Base-by-base conservation (phyloP, 306 rosid genomes). In the Crotalaria pallida region DNA sequence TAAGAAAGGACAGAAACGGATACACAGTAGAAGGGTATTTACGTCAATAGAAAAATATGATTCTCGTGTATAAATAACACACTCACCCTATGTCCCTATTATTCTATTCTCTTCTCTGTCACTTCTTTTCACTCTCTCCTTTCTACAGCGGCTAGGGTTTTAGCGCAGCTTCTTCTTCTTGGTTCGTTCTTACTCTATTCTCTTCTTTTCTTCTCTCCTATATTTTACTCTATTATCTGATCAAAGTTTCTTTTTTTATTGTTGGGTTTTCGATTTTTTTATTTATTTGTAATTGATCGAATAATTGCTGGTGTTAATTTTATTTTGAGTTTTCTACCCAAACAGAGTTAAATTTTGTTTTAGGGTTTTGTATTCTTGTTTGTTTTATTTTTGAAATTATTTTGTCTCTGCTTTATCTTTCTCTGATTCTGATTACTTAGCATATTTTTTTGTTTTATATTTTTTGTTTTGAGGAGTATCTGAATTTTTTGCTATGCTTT, bases 61-160 rank as follows among this genome's bases (percentile, higher is more conserved):
- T 33, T 9, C 3, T 11, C 10, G 0, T 47, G 21, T 75, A 24
- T 31, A 67, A n/a, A n/a, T 19, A 75, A 31, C 2, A 49, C 74
- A 53, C 29, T 22, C 2, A 49, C 74, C 62, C 29, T 22, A 52
- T 6, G 11, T 57, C 55, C 62, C 59, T 26, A n/a, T 17, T 4
- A 26, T 0, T 15, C n/a, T n/a, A n/a, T n/a, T n/a, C n/a, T n/a
- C n/a, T n/a, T n/a, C n/a, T n/a, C 12, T 1, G 0, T 34, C 10
- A 6, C 24, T 47, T 40, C 3, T 11, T 10, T 38, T 10, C 5
- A 38, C 6, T 0, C 34, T 5, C 33, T n/a, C 5, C 1, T 16
- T 17, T 16, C 4, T 15, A 7, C 13, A 16, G 69, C 64, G 57
- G 70, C 75, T 47, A 67, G 80, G 75, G 75, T 76, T 76, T 8